Base-by-base conservation (phyloP, 2,329 filamentous ascomycete species). In the Colletotrichum falcatum region DNA sequence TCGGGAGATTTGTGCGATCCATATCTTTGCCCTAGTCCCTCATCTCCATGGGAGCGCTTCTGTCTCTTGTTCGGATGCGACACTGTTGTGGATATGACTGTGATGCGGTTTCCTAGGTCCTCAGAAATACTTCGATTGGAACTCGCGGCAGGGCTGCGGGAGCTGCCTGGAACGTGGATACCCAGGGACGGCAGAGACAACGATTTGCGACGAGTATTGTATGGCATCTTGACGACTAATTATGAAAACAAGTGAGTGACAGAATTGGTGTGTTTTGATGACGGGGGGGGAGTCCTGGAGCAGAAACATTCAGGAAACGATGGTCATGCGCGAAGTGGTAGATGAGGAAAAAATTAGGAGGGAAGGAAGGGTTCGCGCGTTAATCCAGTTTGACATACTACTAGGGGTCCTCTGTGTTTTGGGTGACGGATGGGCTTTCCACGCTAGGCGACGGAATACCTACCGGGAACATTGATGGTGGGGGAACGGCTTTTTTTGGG, bases 151-250 rank as follows among this genome's bases (percentile, higher is more conserved):
- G 85, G 83, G 82, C 85, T 83, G 82, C 89, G 85, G 73, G 88
- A 83, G 76, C 87, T 85, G 77, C 92, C 89, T 74, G 93, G 91
- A 74, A 98, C 87, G 77, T 96, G 93, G 77, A 98, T 97, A 80
- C 96, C 96, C 77, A 98, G 88, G 75, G 94, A 97, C 71, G 94
- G 93, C 78, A 98, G 87, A 73, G 95, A 98, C 75, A 99, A 86
- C 79, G 94, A 97, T 86, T 98, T 98, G 82, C 95, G 92, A 83
- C 95, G 93, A 75, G 95, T 98, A 83, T 98, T 97, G 87, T 98
- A 98, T 79, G 92, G 92, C 94, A 97, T 97, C 72, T 60, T 75
- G 74, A 23, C 39, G 16, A 28, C 53, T 3, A 16, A 4, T 37
- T 46, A 28, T 35, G 51, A 30, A 33, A 6, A 35, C 9, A 54